These are phyloP conservation scores for Carpinus viminea DNA, from an alignment of 306 rosid species.

Conservation along the genomic window DNA sequence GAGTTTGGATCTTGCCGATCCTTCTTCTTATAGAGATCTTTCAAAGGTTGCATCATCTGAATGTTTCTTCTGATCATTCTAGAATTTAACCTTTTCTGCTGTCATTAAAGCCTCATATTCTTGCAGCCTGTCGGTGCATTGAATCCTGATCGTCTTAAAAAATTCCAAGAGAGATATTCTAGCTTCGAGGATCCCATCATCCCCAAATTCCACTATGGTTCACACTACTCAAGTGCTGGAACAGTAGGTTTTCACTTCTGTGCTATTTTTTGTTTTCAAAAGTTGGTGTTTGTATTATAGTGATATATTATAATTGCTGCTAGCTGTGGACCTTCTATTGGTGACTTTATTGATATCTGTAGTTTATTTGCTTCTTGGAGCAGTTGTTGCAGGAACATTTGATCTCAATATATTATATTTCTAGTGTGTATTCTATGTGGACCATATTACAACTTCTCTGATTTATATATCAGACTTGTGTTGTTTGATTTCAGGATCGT, in stretches of 20 bases:
- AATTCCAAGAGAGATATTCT: slow-evolving; percentile 87
- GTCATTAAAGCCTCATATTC: slow-evolving; percentile 20
- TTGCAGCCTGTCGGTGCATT: slow-evolving; percentile 93
- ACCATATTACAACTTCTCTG: neutral
- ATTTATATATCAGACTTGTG: neutral
- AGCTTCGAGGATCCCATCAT: slow-evolving; percentile 94
- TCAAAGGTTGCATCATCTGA: slow-evolving; percentile 66
- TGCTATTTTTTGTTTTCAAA: neutral
- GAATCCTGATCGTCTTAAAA: slow-evolving; percentile 73
- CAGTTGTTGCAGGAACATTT: neutral
- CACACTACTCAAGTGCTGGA: slow-evolving; percentile 99
- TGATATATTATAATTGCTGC: neutral
- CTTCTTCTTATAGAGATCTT: slow-evolving; percentile 89
- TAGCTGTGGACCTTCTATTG: neutral
- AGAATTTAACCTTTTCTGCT: slow-evolving; percentile 17
- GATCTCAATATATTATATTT: neutral
- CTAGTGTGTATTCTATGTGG: neutral
- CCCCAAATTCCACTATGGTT: slow-evolving; percentile 96
- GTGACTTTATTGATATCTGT: neutral
- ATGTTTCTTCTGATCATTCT: slow-evolving; percentile 27
- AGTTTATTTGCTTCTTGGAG: neutral
- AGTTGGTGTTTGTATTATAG: slow-evolving; percentile 1
- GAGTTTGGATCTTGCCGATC: slow-evolving; percentile 80
- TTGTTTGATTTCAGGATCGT: neutral
- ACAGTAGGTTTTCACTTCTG: slow-evolving; percentile 58